Evolutionary conservation across 2,329 filamentous ascomycete species (phyloP), one percentile per base, ranked within the genome.

Genomic region (Calonectria fujianensis): DNA sequence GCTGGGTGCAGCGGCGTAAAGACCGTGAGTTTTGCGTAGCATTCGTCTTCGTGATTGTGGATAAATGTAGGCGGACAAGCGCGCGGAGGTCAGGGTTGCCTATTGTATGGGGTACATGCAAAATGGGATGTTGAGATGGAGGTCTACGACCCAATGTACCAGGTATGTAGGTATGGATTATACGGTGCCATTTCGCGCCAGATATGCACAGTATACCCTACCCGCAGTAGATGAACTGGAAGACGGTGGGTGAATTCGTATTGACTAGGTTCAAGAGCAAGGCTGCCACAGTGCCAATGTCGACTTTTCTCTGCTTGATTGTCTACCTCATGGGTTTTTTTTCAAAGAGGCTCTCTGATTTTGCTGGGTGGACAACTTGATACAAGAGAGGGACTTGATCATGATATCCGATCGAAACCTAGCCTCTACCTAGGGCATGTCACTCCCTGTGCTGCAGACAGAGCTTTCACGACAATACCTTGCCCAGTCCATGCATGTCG

Each of bases 11-110:
- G 50, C 48, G 24, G n/a, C 29, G 32, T 64, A 27, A 48, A 69
- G 54, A 35, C 41, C 32, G 37, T 32, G 41, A 32, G 51, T 50
- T 51, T 48, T 48, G 37, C 24, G 59, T 67, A 52, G 69, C 48
- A 52, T 39, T 41, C 59, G 9, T 39, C 66, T 70, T 70, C 68
- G 68, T 70, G 61, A 72, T 59, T 50, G 69, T 72, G 51, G 51
- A 35, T 66, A 57, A 64, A 50, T 27, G 29, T n/a, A 70, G 29
- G 51, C 31, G 29, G 50, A 50, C 39, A 61, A 69, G 37, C 66
- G 31, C 51, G 52, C 37, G 51, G 32, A 63, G 57, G 31, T 41
- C 59, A 32, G 51, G 57, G 69, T 64, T 29, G 35, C 18, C 45
- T 48, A 41, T 63, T 63, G 57, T 63, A 63, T 41, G 35, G 57